phyloP scores from a whole-genome alignment of 768 basidiomycete species.

The Arthromyces matolae region DNA sequence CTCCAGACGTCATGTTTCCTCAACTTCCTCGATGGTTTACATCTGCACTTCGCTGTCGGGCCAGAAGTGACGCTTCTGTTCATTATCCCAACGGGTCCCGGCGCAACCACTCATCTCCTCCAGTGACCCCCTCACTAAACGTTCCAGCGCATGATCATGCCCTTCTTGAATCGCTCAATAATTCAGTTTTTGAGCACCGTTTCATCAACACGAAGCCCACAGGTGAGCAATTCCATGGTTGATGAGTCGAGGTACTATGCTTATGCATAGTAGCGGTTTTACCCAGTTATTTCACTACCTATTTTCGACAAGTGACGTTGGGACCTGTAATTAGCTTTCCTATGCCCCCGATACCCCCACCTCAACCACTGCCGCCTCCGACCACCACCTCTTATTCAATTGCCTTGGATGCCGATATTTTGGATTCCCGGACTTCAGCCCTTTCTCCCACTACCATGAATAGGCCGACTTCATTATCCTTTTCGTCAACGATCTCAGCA shows the following conservation, averaged over 20 bases:
- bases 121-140: slow-evolving; percentile 27
- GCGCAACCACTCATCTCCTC: slow-evolving; percentile 32
- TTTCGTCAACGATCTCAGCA: slow-evolving; percentile 46
- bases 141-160: slow-evolving; percentile 60
- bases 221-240: slow-evolving; percentile 35
- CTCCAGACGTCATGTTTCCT: slow-evolving; percentile 71
- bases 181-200: slow-evolving; percentile 63
- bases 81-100: slow-evolving; percentile 48
- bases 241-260: neutral
- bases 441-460: slow-evolving; percentile 32
- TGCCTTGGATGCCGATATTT: slow-evolving; percentile 32
- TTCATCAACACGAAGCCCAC: slow-evolving; percentile 72
- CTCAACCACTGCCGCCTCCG: slow-evolving; percentile 51
- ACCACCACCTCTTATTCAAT: slow-evolving; percentile 36
- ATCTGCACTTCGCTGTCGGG: slow-evolving; percentile 54
- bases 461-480: slow-evolving; percentile 47
- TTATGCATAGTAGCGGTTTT: slow-evolving; percentile 46
- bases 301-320: slow-evolving; percentile 61
- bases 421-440: slow-evolving; percentile 32
- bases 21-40: slow-evolving; percentile 76
- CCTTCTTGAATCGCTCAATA: slow-evolving; percentile 62
- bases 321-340: slow-evolving; percentile 61
- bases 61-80: slow-evolving; percentile 44
- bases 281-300: slow-evolving; percentile 66
- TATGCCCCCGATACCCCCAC: slow-evolving; percentile 68